Conservation (phyloP, 371 early-diverging fungal species). For the Vairimorpha apis region DNA sequence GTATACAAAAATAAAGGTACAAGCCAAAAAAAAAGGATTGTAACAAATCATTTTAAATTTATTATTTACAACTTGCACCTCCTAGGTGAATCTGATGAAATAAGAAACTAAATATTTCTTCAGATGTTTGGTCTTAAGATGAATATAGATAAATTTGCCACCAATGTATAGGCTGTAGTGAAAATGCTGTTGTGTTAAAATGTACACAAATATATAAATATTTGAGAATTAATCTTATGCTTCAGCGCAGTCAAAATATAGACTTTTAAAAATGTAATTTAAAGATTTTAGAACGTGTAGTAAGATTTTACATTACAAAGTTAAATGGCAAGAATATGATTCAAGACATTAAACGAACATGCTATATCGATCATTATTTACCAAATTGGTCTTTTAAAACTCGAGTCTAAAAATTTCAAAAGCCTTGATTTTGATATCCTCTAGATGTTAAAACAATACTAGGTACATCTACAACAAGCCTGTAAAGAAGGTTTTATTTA, state of each 20-base stretch:
- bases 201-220: neutral
- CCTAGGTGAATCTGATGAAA: neutral
- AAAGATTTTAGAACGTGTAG: neutral
- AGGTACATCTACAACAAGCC: too few species aligned
- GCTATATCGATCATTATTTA: neutral
- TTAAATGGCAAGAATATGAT: constrained; percentile 15
- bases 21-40: neutral
- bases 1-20: neutral
- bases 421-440: neutral
- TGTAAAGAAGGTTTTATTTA: too few species aligned
- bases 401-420: neutral
- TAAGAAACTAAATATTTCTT: constrained; percentile 1
- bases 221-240: neutral
- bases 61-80: neutral
- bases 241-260: neutral
- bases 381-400: neutral
- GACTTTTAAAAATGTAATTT: neutral
- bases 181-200: constrained; percentile 2
- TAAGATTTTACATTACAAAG: neutral
- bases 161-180: neutral
- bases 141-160: neutral
- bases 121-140: neutral
- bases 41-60: constrained; percentile 2
- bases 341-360: neutral
- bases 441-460: too few species aligned